These are phyloP conservation scores for Garcia nutans DNA, from an alignment of 345 rosid genomes.

Conservation along the genomic window DNA sequence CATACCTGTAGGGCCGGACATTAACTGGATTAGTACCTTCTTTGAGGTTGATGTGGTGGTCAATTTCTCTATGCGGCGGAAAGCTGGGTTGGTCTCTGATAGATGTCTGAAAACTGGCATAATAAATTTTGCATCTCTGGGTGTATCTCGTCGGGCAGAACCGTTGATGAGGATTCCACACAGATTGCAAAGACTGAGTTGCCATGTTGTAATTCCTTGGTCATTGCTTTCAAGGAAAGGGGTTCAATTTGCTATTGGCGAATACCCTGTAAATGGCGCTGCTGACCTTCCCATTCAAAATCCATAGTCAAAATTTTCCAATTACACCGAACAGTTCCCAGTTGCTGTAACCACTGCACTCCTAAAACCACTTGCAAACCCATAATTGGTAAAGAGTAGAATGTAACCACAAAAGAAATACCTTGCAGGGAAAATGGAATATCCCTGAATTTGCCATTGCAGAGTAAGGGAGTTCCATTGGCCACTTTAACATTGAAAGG, in stretches of 20 bases:
- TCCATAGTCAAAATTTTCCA: too few relatives aligned
- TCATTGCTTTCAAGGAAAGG: accelerated
- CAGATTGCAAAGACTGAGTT: background rate
- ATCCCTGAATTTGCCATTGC: background rate
- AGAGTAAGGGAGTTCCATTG: background rate
- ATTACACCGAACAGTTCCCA: background rate
- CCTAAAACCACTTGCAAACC: background rate
- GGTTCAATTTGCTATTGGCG: background rate
- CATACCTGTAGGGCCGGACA: background rate
- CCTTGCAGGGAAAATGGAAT: background rate
- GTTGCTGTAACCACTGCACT: background rate
- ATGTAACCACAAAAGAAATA: background rate
- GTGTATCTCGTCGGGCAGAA: accelerated
- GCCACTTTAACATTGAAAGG: background rate
- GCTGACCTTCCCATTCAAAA: too few relatives aligned
- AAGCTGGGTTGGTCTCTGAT: background rate
- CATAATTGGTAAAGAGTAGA: background rate
- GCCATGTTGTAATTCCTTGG: background rate
- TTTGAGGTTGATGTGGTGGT: background rate
- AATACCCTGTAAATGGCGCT: background rate
- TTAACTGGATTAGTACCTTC: background rate
- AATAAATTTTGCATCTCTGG: background rate
- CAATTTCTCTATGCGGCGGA: background rate
- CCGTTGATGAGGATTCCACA: background rate
- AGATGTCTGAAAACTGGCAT: background rate